Conservation (phyloP, 768 basidiomycete genomes). For the Pleurotus pulmonarius region DNA sequence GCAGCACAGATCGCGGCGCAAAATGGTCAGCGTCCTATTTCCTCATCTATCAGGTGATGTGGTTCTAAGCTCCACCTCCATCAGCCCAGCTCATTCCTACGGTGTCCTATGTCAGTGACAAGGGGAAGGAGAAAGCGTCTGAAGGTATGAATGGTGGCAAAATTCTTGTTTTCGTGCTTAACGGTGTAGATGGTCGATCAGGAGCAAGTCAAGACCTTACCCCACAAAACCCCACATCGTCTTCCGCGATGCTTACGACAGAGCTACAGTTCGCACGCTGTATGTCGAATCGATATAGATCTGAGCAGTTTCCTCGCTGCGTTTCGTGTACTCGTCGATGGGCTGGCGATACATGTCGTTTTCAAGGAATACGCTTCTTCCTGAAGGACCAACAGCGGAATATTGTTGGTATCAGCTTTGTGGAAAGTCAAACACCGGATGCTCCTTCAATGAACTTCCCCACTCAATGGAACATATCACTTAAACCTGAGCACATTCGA, state of each 20-base stretch:
- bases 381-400: constrained; percentile 56
- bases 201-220: constrained; percentile 3
- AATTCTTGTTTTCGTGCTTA: neutral
- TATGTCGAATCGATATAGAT: constrained; percentile 78
- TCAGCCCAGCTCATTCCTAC: constrained; percentile 44
- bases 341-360: constrained; percentile 85
- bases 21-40: constrained; percentile 9
- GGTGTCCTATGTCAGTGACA: constrained; percentile 40
- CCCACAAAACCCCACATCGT: constrained; percentile 16
- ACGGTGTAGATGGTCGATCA: constrained; percentile 4
- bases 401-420: constrained; percentile 67
- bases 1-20: constrained; percentile 57
- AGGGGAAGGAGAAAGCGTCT: constrained; percentile 41
- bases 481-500: constrained; percentile 46
- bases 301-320: constrained; percentile 73
- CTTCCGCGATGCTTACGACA: constrained; percentile 39
- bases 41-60: neutral
- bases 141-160: constrained; percentile 27
- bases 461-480: constrained; percentile 58
- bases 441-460: constrained; percentile 64
- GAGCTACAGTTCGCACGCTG: constrained; percentile 79
- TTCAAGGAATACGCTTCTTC: constrained; percentile 81
- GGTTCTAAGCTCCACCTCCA: constrained; percentile 11
- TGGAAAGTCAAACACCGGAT: constrained; percentile 57
- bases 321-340: constrained; percentile 83